These are phyloP conservation scores for Echites panduratus DNA, from an alignment of 257 asterid species.

Conservation along the genomic window DNA sequence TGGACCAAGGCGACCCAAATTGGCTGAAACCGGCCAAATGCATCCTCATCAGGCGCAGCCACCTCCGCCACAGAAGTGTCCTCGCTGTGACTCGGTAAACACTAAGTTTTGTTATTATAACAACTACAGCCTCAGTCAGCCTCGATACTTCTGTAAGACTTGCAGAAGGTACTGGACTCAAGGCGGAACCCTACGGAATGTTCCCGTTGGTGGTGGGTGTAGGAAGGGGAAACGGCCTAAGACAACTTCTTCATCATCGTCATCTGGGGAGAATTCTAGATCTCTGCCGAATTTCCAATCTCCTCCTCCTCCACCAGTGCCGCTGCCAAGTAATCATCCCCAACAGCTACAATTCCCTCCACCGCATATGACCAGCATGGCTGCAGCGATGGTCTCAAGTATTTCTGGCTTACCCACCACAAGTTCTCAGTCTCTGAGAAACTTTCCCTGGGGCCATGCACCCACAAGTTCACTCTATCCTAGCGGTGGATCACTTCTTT, in stretches of 20 bases:
- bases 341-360: neutral
- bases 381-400: conserved; percentile 11
- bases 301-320: neutral
- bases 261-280: conserved; percentile 21
- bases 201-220: conserved; percentile 34
- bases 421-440: neutral
- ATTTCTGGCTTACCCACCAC: neutral
- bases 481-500: conserved; percentile 16
- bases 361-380: conserved; percentile 8
- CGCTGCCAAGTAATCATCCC: neutral
- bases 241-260: conserved; percentile 11
- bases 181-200: conserved; percentile 36
- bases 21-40: conserved; percentile 16
- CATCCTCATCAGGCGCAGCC: conserved; percentile 7
- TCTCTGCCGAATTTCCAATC: conserved; percentile 5
- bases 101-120: conserved; percentile 36
- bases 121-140: conserved; percentile 32
- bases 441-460: neutral
- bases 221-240: conserved; percentile 23
- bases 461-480: conserved; percentile 17
- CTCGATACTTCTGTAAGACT: conserved; percentile 31
- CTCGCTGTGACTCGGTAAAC: conserved; percentile 30
- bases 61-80: conserved; percentile 27
- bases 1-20: conserved; percentile 25
- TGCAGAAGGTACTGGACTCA: conserved; percentile 40